Percentiles rank a stretch among this genome's conserved stretches.
Evolutionary conservation across 495 filamentous ascomycete species (phyloP).

Genomic region (Chaetomium cochliodes): DNA sequence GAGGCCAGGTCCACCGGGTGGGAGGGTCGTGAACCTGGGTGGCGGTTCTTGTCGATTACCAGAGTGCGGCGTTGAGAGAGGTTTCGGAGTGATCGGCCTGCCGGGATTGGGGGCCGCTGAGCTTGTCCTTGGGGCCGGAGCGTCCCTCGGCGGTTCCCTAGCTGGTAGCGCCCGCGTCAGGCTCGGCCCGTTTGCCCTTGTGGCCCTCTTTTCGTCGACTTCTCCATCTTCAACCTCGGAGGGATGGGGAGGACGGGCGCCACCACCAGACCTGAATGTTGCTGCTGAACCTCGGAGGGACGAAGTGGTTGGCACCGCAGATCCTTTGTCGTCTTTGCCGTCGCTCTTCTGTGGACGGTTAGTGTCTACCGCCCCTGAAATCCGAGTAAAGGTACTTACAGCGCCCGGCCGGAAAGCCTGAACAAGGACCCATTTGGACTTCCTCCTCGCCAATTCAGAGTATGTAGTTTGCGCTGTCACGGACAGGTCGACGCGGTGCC

Average conservation of each 20-base stretch:
- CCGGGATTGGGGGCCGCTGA: conserved; percentile 15
- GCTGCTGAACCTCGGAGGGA: conserved; percentile 44
- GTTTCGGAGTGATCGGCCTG: conserved; percentile 26
- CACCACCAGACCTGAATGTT: conserved; percentile 45
- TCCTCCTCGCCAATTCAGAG: conserved; percentile 74
- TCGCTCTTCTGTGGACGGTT: conserved; percentile 40
- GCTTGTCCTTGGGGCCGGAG: conserved; percentile 15
- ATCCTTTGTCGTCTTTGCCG: conserved; percentile 37
- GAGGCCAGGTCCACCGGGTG: conserved; percentile 36
- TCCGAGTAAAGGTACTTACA: conserved; percentile 43
- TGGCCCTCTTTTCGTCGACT: conserved; percentile 63
- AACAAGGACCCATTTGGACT: conserved; percentile 80
- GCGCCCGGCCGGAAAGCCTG: conserved; percentile 66
- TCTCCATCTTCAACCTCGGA: conserved; percentile 76
- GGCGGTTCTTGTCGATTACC: conserved; percentile 31
- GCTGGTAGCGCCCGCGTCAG: conserved; percentile 20
- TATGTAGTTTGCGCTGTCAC: conserved; percentile 82
- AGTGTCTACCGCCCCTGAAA: conserved; percentile 26
- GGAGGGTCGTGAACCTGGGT: conserved; percentile 39
- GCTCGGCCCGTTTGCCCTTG: conserved; percentile 17
- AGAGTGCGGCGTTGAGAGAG: conserved; percentile 20
- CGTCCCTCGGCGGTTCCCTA: conserved; percentile 20
- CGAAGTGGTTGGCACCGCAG: conserved; percentile 31
- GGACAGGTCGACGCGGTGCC: conserved; percentile 77
- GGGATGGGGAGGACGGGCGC: conserved; percentile 37